Percentiles rank a stretch among this genome's conserved stretches.
Evolutionary conservation across 106 monocot species (phyloP).

Genomic region (Iris macrosiphon): DNA sequence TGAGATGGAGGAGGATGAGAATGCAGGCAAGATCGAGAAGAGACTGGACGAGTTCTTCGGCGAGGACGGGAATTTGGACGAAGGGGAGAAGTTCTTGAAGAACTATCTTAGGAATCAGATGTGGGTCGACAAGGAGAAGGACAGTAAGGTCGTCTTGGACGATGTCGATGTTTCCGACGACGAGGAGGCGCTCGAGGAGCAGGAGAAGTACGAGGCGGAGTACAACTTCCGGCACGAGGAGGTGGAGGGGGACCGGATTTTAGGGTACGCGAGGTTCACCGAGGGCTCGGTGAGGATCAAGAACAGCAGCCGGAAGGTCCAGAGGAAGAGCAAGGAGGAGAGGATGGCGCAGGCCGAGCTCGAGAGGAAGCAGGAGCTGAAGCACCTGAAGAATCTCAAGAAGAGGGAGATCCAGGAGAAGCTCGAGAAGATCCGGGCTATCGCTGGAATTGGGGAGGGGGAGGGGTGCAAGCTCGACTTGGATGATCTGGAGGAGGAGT

Average conservation of each 20-base stretch:
- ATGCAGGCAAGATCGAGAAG: slow-evolving; percentile 25
- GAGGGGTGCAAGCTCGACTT: slow-evolving; percentile 31
- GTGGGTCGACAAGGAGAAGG: slow-evolving; percentile 51
- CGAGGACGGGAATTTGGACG: slow-evolving; percentile 47
- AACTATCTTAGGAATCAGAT: slow-evolving; percentile 46
- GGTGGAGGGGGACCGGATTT: slow-evolving; percentile 55
- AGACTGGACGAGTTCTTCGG: slow-evolving; percentile 62
- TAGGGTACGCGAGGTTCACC: slow-evolving; percentile 58
- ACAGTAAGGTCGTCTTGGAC: slow-evolving; percentile 8
- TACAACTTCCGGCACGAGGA: slow-evolving; percentile 92
- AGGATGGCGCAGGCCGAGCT: slow-evolving; percentile 74
- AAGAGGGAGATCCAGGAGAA: slow-evolving; percentile 98
- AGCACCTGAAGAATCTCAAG: slow-evolving; percentile 91
- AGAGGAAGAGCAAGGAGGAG: slow-evolving; percentile 93
- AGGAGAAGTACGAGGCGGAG: slow-evolving; percentile 74
- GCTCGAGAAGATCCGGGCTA: slow-evolving; percentile 55
- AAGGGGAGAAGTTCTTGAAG: slow-evolving; percentile 75
- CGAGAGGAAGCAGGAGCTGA: slow-evolving; percentile 87
- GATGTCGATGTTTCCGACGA: slow-evolving; percentile 62
- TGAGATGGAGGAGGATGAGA: slow-evolving; percentile 27
- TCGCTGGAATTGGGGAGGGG: slow-evolving; percentile 64
- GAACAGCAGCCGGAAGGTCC: slow-evolving; percentile 57
- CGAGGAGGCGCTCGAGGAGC: slow-evolving; percentile 79
- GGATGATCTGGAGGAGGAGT: slow-evolving; percentile 81
- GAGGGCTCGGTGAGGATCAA: slow-evolving; percentile 96